Base-by-base conservation (phyloP, 2,329 filamentous ascomycete species). In the Exophiala aquamarina region DNA sequence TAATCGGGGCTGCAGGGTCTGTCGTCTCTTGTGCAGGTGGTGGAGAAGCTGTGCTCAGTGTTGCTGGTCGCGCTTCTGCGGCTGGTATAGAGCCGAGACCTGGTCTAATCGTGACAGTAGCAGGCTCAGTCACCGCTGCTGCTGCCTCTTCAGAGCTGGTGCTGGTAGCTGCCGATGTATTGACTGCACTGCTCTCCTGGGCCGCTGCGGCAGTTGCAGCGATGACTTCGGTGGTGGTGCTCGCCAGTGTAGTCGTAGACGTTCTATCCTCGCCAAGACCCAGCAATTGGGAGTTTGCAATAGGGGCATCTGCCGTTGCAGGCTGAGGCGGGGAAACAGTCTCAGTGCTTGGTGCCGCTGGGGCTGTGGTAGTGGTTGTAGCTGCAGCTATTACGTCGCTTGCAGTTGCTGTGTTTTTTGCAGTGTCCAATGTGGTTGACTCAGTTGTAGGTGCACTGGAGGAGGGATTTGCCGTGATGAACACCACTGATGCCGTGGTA, bases 401-500 rank as follows among this genome's bases (percentile, higher is more conserved):
- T 31, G 34, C 42, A 21, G 35, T 18, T 11, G 18, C 20, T 11
- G 23, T 26, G 29, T 15, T 41, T 14, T 33, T 9, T 14, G 11
- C 28, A 17, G 28, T 28, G 3, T 31, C 33, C n/a, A 47, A 21
- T 3, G 36, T 41, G 20, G n/a, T 34, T 15, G 34, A 41, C 8
- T 36, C 35, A n/a, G 36, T 29, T 11, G 36, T 40, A 7, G 41
- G 29, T n/a, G 29, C 41, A 26, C 17, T 44, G 20, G 36, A 34
- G 13, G 41, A 35, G 4, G 33, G 14, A 9, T 40, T 36, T 14
- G 26, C 36, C 6, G 44, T 47, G 10, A 47, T 36, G 18, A 47
- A 38, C 28, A 47, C 44, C 13, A 47, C 44, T 9, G 44, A 26
- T n/a, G 41, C 37, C 11, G 44, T 34, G 3, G 44, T 36, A 8